Evolutionary conservation across 2,329 filamentous ascomycete species (phyloP).

Genomic region (Alternaria gaisen): DNA sequence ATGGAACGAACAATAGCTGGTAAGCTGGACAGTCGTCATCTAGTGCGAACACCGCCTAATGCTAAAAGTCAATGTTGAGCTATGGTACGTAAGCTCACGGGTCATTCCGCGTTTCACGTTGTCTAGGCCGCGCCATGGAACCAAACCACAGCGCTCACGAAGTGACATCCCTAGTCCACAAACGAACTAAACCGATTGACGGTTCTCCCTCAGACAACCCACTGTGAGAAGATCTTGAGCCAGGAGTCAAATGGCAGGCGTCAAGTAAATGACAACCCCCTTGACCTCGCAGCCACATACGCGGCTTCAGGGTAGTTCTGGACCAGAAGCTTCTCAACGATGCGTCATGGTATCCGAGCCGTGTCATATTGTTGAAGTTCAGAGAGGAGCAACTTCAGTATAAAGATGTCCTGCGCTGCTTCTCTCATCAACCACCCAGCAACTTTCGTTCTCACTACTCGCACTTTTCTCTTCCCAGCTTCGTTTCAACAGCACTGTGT

Average conservation of each 20-base stretch:
- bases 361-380: neutral
- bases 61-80: neutral
- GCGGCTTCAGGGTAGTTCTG: neutral
- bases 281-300: slow-evolving; percentile 1
- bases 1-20: neutral
- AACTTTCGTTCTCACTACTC: neutral
- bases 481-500: neutral
- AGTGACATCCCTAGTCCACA: neutral
- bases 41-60: neutral
- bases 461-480: neutral
- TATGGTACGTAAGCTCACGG: neutral
- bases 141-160: neutral
- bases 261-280: neutral
- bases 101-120: neutral
- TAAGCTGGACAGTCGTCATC: neutral
- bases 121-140: neutral
- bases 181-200: neutral
- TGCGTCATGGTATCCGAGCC: neutral
- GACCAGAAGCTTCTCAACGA: neutral
- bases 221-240: neutral
- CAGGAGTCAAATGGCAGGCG: neutral
- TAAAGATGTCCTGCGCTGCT: neutral
- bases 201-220: neutral
- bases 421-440: neutral
- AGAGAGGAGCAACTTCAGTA: neutral